Percentiles rank a stretch among this genome's conserved stretches.
These are phyloP conservation scores for Chrysosphaeria jannelii DNA, from an alignment of 2,329 filamentous ascomycete genomes.

Conservation along the genomic window DNA sequence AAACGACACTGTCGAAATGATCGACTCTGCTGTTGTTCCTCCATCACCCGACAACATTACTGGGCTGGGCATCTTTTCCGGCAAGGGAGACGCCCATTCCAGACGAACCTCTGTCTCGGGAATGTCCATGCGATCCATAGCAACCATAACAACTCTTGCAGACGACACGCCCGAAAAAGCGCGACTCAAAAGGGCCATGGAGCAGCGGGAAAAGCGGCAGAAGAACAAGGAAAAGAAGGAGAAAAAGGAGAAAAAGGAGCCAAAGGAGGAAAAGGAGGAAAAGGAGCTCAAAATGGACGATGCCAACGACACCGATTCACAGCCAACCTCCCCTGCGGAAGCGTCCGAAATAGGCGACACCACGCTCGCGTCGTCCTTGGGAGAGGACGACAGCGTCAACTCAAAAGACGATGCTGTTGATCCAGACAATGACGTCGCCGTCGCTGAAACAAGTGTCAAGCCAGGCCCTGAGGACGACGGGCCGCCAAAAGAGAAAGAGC, in stretches of 20 bases:
- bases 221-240: background rate
- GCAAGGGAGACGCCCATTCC: too few species aligned
- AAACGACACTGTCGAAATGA: too few species aligned
- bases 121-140: slow-evolving; percentile 12
- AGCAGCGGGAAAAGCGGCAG: slow-evolving; percentile 44
- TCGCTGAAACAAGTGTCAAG: background rate
- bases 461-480: background rate
- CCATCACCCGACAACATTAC: too few species aligned
- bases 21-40: too few species aligned
- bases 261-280: background rate
- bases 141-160: slow-evolving; percentile 10
- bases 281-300: too few species aligned
- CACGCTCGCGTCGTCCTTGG: slow-evolving; percentile 31
- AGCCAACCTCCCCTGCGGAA: slow-evolving; percentile 22
- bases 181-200: slow-evolving; percentile 76
- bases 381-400: too few species aligned
- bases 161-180: slow-evolving; percentile 76
- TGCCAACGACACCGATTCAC: slow-evolving; percentile 15
- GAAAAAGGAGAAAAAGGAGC: background rate
- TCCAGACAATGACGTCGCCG: slow-evolving; percentile 1
- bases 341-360: slow-evolving; percentile 26
- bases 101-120: slow-evolving; percentile 17
- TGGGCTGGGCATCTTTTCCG: too few species aligned
- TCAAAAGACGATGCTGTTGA: slow-evolving; percentile 28
- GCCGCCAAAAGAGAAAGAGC: background rate